Evolutionary conservation across 129 eudicot genomes (phyloP).

Genomic region (Glebionis coronaria): DNA sequence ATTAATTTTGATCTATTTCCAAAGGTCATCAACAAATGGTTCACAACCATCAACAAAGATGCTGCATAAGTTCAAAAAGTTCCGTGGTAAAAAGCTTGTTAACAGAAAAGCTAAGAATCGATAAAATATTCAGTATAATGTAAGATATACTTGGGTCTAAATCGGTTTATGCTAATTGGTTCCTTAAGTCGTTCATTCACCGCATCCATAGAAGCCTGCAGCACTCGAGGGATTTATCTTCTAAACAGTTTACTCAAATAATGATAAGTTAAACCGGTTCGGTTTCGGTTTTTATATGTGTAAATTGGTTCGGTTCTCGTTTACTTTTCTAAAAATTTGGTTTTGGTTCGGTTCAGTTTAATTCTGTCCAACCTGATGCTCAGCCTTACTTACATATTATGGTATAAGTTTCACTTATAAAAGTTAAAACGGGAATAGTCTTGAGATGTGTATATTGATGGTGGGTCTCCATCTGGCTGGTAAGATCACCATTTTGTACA

Average conservation of each 20-base stretch:
- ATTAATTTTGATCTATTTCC: constrained; percentile 73
- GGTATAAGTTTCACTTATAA: no score
- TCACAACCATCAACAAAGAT: constrained; percentile 74
- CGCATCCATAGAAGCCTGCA: constrained; percentile 68
- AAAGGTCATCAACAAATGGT: constrained; percentile 74
- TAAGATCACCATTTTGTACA: no score
- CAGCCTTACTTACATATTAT: no score
- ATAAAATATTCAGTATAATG: not conserved
- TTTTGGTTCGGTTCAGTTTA: no score
- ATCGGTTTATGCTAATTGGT: constrained; percentile 60
- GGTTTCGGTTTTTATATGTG: no score
- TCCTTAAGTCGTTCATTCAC: constrained; percentile 58
- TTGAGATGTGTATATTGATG: no score
- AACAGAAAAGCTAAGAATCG: not conserved
- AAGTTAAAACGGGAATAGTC: no score
- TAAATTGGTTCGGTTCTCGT: no score
- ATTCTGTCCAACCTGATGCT: no score
- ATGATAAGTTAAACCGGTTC: no score
- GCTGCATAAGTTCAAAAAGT: constrained; percentile 41
- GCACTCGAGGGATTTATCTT: not conserved
- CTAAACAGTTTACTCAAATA: not conserved
- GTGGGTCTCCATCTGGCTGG: no score
- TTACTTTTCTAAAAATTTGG: no score
- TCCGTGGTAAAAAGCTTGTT: not conserved
- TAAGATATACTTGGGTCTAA: constrained; percentile 68